Evolutionary conservation across 1,139 yeast genomes (phyloP).

Genomic region (Pichia inconspicua): DNA sequence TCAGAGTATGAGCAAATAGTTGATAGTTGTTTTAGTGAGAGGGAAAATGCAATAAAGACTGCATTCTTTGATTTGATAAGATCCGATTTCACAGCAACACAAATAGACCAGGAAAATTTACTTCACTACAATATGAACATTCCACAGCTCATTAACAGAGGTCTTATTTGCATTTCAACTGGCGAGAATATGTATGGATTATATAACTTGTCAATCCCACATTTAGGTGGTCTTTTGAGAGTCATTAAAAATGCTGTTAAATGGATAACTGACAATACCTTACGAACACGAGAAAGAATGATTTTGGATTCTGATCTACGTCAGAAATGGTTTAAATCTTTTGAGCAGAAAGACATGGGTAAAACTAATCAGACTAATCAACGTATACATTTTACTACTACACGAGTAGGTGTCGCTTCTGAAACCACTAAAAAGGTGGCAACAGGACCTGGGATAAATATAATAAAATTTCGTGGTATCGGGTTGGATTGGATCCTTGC

Average conservation of each 20-base stretch:
- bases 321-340: conserved; percentile 7
- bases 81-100: conserved; percentile 1
- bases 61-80: background rate
- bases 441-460: conserved; percentile 10
- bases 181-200: background rate
- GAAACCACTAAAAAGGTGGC: background rate
- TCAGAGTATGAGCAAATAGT: conserved; percentile 26
- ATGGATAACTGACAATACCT: conserved; percentile 7
- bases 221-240: conserved; percentile 49
- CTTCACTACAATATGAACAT: background rate
- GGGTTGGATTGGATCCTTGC: conserved; percentile 53
- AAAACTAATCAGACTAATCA: background rate
- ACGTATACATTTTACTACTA: conserved; percentile 7
- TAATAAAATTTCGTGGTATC: conserved; percentile 10
- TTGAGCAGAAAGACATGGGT: background rate
- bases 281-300: conserved; percentile 6
- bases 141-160: conserved; percentile 3
- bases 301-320: conserved; percentile 4
- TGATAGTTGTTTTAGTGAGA: conserved; percentile 9
- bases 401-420: conserved; percentile 5
- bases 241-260: conserved; percentile 33
- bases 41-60: background rate
- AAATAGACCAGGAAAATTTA: background rate
- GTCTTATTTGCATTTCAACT: conserved; percentile 8
- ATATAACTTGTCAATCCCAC: conserved; percentile 52